These are phyloP conservation scores for Perkinsus chesapeaki DNA, from an alignment of 169 alveolate genomes.

Conservation along the genomic window DNA sequence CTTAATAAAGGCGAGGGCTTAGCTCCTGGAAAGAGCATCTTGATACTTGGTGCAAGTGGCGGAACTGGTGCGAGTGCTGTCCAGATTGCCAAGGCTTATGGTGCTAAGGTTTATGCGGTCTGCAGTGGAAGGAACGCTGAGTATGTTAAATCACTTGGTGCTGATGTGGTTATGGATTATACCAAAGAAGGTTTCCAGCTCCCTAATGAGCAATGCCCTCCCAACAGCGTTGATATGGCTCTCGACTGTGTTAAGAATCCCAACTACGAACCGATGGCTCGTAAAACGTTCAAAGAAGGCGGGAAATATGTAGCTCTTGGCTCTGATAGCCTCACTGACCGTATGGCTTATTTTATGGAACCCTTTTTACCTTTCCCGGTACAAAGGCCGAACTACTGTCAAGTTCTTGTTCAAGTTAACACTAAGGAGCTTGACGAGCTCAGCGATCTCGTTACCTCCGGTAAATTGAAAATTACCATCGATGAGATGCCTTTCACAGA, in stretches of 20 bases:
- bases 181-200: slow-evolving; percentile 15
- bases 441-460: not conserved
- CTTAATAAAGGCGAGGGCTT: not conserved
- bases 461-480: not conserved
- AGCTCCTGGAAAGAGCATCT: not conserved
- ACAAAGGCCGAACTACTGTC: not conserved
- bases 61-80: slow-evolving; percentile 3
- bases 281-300: not conserved
- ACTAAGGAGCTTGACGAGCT: not conserved
- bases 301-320: not conserved
- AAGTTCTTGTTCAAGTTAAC: not conserved
- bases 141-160: not conserved
- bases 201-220: not conserved
- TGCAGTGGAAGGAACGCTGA: not conserved
- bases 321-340: not conserved
- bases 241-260: not conserved
- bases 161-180: not conserved
- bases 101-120: not conserved
- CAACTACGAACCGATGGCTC: not conserved
- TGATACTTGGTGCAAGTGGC: not conserved
- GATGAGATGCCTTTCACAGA: not conserved
- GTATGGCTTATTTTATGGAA: not conserved
- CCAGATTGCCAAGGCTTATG: not conserved
- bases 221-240: not conserved
- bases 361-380: not conserved